Percentiles rank a stretch among this genome's conserved stretches.
These are phyloP conservation scores for Phytopythium mirpurense DNA, from an alignment of 352 stramenopile species.

Conservation along the genomic window DNA sequence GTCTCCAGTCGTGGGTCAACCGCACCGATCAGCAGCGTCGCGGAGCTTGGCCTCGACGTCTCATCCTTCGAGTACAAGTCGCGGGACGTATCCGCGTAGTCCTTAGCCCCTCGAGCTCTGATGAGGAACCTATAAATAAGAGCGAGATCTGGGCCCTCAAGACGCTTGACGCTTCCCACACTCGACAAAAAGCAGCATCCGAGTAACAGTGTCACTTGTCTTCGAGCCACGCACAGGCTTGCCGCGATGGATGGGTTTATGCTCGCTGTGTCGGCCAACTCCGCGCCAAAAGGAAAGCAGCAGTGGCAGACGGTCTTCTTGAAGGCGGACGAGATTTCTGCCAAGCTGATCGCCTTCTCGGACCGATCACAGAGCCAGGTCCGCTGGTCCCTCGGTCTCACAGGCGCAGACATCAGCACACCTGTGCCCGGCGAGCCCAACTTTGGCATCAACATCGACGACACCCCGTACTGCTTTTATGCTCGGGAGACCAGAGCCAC, in stretches of 20 bases:
- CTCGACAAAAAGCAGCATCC: not conserved
- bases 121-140: not conserved
- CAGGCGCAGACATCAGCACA: constrained; percentile 50
- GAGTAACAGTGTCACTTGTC: not conserved
- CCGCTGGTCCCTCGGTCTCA: constrained; percentile 41
- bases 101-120: not conserved
- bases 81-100: too few species aligned
- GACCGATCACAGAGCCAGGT: constrained; percentile 42
- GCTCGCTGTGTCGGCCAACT: constrained; percentile 25
- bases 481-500: constrained; percentile 31
- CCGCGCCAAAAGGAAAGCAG: constrained; percentile 22
- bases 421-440: constrained; percentile 47
- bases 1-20: constrained; percentile 6
- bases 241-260: constrained; percentile 44
- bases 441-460: constrained; percentile 37
- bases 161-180: too few species aligned
- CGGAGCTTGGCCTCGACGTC: constrained; percentile 51
- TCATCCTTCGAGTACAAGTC: constrained; percentile 46
- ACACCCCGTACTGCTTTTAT: constrained; percentile 57
- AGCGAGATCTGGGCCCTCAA: too few species aligned
- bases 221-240: not conserved
- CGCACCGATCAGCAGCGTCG: constrained; percentile 32
- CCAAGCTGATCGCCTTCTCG: constrained; percentile 48
- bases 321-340: constrained; percentile 64
- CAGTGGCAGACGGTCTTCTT: constrained; percentile 47